Percentiles rank a stretch among this genome's conserved stretches.
phyloP scores from a whole-genome alignment of 2,329 filamentous ascomycete species.

The Rhynchosporium graminicola region DNA sequence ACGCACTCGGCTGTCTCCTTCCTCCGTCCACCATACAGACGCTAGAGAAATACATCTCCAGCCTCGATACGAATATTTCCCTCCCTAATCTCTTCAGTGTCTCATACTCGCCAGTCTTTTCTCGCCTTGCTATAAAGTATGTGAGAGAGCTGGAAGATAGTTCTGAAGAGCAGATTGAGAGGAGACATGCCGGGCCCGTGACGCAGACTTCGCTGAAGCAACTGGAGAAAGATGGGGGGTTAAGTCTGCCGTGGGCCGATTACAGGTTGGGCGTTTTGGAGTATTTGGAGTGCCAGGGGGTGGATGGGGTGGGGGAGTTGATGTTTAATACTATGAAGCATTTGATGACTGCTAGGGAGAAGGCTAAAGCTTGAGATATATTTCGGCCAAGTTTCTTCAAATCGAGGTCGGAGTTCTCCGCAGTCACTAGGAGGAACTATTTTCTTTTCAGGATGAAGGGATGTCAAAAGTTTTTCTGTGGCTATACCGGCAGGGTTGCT shows the following conservation, averaged over 20 bases:
- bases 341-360: constrained; percentile 48
- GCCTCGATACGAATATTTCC: constrained; percentile 49
- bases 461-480: background rate
- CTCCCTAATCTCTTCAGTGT: constrained; percentile 57
- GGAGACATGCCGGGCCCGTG: constrained; percentile 66
- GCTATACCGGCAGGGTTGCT: no score
- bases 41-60: constrained; percentile 51
- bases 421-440: background rate
- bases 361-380: constrained; percentile 1
- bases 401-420: background rate
- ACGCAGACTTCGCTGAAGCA: constrained; percentile 65
- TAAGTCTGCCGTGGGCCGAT: constrained; percentile 69
- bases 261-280: constrained; percentile 73
- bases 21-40: constrained; percentile 47
- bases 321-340: constrained; percentile 83
- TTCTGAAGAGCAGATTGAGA: constrained; percentile 45
- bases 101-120: constrained; percentile 59
- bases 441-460: background rate
- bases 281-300: constrained; percentile 64
- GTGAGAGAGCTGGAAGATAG: constrained; percentile 60
- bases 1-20: constrained; percentile 56
- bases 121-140: constrained; percentile 55
- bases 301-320: constrained; percentile 66
- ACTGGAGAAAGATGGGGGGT: constrained; percentile 65
- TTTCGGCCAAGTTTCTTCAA: background rate